Conservation (phyloP, 768 basidiomycete genomes). For the Pholiota microspora region DNA sequence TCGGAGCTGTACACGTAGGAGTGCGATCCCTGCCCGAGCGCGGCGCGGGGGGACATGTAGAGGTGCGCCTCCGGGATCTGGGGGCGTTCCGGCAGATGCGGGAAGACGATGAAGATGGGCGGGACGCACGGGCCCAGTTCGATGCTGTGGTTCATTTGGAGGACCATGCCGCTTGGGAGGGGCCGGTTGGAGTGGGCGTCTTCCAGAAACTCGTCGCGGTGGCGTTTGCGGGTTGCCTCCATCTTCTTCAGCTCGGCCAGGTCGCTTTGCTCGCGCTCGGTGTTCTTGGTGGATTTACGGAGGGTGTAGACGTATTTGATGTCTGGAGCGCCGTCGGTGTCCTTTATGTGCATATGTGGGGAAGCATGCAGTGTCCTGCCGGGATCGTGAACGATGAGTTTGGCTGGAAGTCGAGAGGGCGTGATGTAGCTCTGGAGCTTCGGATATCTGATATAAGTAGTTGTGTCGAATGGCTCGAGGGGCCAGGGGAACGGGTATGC, state of each 20-base stretch:
- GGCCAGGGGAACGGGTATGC: neutral
- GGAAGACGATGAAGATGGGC: slow-evolving; percentile 27
- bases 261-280: neutral
- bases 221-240: neutral
- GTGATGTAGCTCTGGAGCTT: neutral
- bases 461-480: neutral
- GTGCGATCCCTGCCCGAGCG: slow-evolving; percentile 47
- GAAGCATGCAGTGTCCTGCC: slow-evolving; percentile 11
- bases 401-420: slow-evolving; percentile 22
- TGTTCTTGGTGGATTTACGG: neutral
- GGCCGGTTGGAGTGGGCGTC: slow-evolving; percentile 12
- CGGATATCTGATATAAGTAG: neutral
- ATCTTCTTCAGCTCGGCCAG: neutral
- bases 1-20: slow-evolving; percentile 50
- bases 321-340: neutral
- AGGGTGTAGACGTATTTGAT: slow-evolving; percentile 12
- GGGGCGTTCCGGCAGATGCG: slow-evolving; percentile 11
- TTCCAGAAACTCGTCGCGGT: neutral
- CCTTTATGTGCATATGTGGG: neutral
- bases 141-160: neutral
- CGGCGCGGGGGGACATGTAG: slow-evolving; percentile 37
- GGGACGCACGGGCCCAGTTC: slow-evolving; percentile 8
- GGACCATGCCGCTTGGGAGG: neutral
- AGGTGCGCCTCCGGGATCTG: slow-evolving; percentile 41
- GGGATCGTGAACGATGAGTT: slow-evolving; percentile 26